Percentiles rank a stretch among this genome's conserved stretches.
Conservation (phyloP, 2,329 filamentous ascomycete genomes). For the Colletotrichum lindemuthianum region DNA sequence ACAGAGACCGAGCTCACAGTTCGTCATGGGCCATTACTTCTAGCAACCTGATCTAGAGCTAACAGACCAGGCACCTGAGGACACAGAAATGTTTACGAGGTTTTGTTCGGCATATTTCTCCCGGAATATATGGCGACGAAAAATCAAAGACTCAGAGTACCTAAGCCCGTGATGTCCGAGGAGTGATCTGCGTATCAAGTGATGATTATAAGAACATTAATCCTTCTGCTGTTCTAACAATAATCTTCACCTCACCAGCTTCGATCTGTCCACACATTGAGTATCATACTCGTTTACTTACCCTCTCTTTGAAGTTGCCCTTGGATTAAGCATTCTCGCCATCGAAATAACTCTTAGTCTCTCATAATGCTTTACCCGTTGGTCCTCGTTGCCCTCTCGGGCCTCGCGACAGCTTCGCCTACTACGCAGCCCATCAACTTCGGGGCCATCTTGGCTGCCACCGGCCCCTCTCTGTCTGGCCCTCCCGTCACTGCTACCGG, state of each 20-base stretch:
- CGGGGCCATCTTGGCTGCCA: slow-evolving; percentile 6
- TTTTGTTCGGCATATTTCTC: slow-evolving; percentile 14
- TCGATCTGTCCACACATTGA: slow-evolving; percentile 3
- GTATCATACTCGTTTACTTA: neutral
- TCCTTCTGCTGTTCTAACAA: neutral
- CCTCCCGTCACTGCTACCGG: slow-evolving; percentile 13
- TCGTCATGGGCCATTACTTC: slow-evolving; percentile 18
- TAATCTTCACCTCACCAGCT: slow-evolving; percentile 16
- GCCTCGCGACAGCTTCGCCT: slow-evolving; percentile 20
- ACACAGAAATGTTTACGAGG: slow-evolving; percentile 19
- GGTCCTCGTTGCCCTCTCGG: slow-evolving; percentile 25
- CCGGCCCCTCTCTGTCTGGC: slow-evolving; percentile 2
- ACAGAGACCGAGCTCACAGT: slow-evolving; percentile 13
- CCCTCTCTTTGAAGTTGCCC: neutral
- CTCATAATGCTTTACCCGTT: slow-evolving; percentile 18
- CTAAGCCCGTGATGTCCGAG: neutral
- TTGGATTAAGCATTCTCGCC: neutral
- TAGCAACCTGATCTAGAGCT: slow-evolving; percentile 5
- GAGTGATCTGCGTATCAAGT: too few relatives aligned
- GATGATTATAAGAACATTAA: slow-evolving; percentile 3
- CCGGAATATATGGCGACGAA: slow-evolving; percentile 6
- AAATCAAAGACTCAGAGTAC: neutral
- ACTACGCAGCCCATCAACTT: slow-evolving; percentile 18
- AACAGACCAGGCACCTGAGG: slow-evolving; percentile 4
- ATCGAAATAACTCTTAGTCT: neutral